Evolutionary conservation across 306 rosid species (phyloP).

Genomic region (Prunus campanulata): DNA sequence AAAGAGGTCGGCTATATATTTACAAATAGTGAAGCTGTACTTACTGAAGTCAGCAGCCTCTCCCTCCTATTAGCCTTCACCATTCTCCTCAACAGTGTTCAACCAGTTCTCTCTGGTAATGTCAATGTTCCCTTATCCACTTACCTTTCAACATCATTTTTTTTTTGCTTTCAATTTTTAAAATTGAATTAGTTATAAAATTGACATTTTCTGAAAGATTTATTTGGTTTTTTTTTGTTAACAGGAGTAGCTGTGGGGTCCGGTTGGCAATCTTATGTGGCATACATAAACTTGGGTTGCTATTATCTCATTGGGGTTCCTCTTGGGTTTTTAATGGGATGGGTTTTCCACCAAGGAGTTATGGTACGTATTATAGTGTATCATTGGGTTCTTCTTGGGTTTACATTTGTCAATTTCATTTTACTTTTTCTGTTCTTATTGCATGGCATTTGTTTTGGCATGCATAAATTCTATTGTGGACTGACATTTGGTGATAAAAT

Average conservation of each 20-base stretch:
- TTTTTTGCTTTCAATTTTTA: too few relatives aligned
- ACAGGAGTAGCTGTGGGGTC: conserved; percentile 90
- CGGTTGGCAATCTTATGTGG: conserved; percentile 87
- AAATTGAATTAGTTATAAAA: background rate
- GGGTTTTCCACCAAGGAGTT: conserved; percentile 64
- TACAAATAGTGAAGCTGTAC: conserved; percentile 50
- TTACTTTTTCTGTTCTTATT: too few relatives aligned
- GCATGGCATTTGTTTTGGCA: background rate
- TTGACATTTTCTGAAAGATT: background rate
- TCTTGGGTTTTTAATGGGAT: conserved; percentile 67
- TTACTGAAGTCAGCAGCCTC: conserved; percentile 49
- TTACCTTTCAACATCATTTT: too few relatives aligned
- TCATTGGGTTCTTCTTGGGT: too few relatives aligned
- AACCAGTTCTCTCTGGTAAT: conserved; percentile 75
- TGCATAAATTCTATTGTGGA: background rate
- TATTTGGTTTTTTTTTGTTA: background rate
- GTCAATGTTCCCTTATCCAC: background rate
- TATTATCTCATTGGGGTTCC: conserved; percentile 78
- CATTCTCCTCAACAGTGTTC: conserved; percentile 71
- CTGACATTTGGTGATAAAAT: background rate
- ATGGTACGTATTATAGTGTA: conserved; percentile 38
- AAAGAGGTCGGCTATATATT: conserved; percentile 51
- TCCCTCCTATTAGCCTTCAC: conserved; percentile 69
- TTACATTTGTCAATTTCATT: too few relatives aligned
- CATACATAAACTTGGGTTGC: conserved; percentile 80